These are phyloP conservation scores for Candida namnaoensis DNA, from an alignment of 805 yeast genomes.

Conservation along the genomic window DNA sequence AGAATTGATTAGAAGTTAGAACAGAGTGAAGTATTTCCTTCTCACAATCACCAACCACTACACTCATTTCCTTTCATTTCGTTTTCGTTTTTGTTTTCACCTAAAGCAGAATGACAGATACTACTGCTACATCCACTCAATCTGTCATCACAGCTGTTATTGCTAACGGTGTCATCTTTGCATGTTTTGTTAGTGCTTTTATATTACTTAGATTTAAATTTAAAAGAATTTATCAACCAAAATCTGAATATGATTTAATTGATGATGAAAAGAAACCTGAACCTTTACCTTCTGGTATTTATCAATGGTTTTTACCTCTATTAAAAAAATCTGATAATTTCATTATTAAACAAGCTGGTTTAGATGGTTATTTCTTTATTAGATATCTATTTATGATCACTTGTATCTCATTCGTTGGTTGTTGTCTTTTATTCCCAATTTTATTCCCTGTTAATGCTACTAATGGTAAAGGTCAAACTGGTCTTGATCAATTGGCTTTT, in stretches of 20 bases:
- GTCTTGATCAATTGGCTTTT: conserved; percentile 71
- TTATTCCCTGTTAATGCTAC: conserved; percentile 81
- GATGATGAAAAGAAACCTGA: conserved; percentile 58
- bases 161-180: conserved; percentile 60
- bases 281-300: conserved; percentile 61
- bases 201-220: conserved; percentile 55
- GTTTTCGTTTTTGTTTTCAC: no score
- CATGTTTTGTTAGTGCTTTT: conserved; percentile 52
- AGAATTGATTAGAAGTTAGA: no score
- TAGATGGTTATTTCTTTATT: conserved; percentile 90
- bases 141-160: conserved; percentile 67
- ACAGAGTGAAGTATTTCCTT: no score
- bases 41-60: no score
- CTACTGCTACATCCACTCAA: conserved; percentile 49
- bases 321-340: conserved; percentile 63
- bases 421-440: conserved; percentile 49
- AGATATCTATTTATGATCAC: conserved; percentile 62
- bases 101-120: no score
- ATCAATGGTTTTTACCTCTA: conserved; percentile 63
- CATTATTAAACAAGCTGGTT: conserved; percentile 77
- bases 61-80: no score
- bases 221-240: conserved; percentile 78
- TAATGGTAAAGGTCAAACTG: conserved; percentile 49
- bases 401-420: conserved; percentile 44
- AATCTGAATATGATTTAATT: conserved; percentile 54